phyloP scores from a whole-genome alignment of 768 basidiomycete species.

The Tubosaeta brunneosetosa region DNA sequence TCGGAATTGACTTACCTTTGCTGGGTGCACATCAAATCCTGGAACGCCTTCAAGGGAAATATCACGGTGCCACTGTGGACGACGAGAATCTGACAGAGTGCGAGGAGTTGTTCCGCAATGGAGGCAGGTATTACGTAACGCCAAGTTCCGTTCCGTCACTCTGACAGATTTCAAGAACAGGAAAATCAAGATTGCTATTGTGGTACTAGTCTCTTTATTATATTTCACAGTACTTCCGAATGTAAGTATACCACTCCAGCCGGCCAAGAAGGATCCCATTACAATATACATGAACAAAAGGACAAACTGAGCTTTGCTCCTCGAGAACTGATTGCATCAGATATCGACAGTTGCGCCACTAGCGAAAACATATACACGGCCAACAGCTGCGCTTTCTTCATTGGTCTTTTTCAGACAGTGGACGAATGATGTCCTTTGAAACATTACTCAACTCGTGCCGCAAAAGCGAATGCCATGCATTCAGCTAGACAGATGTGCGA shows the following conservation, averaged over 20 bases:
- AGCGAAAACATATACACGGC: background rate
- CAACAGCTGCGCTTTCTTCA: background rate
- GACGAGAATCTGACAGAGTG: conserved; percentile 5
- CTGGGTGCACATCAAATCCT: background rate
- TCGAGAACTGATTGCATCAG: background rate
- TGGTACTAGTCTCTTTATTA: conserved; percentile 4
- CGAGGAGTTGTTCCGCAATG: background rate
- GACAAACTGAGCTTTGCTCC: background rate
- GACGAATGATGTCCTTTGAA: background rate
- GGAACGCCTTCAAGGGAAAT: background rate
- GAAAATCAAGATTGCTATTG: conserved; percentile 11
- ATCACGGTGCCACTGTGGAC: background rate
- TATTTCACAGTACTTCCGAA: too few relatives aligned
- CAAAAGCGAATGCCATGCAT: background rate
- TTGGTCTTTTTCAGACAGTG: background rate
- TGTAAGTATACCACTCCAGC: too few relatives aligned
- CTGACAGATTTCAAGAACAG: conserved; percentile 14
- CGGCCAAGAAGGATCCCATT: background rate
- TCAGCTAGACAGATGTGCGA: background rate
- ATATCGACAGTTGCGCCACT: background rate
- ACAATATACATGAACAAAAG: background rate
- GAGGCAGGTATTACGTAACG: background rate
- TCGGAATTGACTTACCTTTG: background rate
- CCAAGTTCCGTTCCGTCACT: conserved; percentile 9
- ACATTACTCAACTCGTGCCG: background rate